Percentiles rank a stretch among this genome's conserved stretches.
Conservation (phyloP, 2,329 filamentous ascomycete species). For the Aspergillus sp. region DNA sequence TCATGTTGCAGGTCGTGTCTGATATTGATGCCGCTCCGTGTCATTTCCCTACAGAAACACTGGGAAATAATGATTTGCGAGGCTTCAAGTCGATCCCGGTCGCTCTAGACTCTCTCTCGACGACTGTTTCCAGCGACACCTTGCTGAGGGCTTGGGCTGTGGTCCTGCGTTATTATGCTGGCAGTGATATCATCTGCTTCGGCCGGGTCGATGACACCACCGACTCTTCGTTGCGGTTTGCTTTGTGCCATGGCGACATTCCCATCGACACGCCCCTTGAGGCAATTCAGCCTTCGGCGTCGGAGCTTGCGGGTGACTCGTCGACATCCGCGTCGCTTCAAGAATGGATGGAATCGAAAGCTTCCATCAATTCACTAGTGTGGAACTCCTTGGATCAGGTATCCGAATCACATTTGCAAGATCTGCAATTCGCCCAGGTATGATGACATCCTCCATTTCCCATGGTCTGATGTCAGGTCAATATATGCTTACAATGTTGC, state of each 20-base stretch:
- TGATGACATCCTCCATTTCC: not conserved
- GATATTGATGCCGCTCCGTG: constrained; percentile 9
- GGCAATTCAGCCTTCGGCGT: constrained; percentile 1
- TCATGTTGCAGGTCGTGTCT: constrained; percentile 12
- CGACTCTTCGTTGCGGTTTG: not conserved
- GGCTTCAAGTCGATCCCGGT: constrained; percentile 10
- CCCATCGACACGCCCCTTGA: constrained; percentile 1
- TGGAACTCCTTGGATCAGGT: constrained; percentile 4
- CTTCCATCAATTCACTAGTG: constrained; percentile 10
- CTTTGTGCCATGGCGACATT: constrained; percentile 11
- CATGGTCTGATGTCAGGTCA: not conserved
- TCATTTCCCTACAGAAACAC: constrained; percentile 11
- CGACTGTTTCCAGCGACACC: not conserved
- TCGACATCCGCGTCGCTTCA: not conserved
- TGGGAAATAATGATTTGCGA: constrained; percentile 4
- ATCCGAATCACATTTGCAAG: not conserved
- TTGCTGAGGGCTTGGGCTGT: constrained; percentile 14
- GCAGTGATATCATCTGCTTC: constrained; percentile 13
- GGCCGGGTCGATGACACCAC: constrained; percentile 7
- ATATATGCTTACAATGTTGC: not conserved
- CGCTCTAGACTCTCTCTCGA: not conserved
- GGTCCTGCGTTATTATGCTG: constrained; percentile 11
- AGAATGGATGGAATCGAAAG: constrained; percentile 9
- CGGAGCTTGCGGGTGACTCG: not conserved
- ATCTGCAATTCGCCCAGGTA: constrained; percentile 11